A percentile compares a stretch with the other conserved stretches of the same genome.
phyloP scores from a whole-genome alignment of 164 flowering plant species.

The Magnolia kwangsiensis region DNA sequence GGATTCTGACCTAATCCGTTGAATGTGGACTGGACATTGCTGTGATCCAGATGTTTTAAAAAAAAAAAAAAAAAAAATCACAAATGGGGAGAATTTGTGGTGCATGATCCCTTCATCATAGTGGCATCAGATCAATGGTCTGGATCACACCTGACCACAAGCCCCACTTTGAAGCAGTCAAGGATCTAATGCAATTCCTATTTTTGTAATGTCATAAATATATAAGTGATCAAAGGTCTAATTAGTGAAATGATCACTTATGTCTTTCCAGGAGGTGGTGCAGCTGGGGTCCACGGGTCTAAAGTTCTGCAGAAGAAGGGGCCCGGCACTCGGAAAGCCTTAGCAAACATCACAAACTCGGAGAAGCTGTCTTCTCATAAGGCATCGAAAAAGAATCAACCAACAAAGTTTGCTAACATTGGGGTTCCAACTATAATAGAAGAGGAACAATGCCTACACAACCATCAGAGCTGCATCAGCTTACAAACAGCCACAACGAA shows the following conservation, averaged over 20 bases:
- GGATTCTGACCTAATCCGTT: neutral
- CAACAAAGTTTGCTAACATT: constrained; percentile 17
- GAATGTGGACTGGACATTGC: too few species aligned
- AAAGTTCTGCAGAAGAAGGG: constrained; percentile 34
- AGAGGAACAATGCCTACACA: constrained; percentile 55
- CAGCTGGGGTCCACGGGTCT: constrained; percentile 20
- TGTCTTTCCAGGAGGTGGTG: constrained; percentile 8
- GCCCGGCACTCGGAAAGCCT: constrained; percentile 44
- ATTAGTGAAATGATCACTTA: neutral
- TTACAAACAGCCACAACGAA: constrained; percentile 31
- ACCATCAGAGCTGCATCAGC: constrained; percentile 59
- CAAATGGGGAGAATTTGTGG: too few species aligned
- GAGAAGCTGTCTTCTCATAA: constrained; percentile 30
- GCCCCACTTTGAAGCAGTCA: neutral
- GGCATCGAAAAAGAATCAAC: constrained; percentile 27
- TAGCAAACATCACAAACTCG: constrained; percentile 60
- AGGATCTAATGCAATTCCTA: neutral
- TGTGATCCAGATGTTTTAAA: too few species aligned
- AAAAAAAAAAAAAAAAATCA: too few species aligned
- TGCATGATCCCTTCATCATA: too few species aligned
- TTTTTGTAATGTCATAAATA: too few species aligned
- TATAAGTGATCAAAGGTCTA: neutral
- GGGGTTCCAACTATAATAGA: constrained; percentile 13
- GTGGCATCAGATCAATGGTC: neutral
- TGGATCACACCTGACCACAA: neutral